Conservation (phyloP, 768 basidiomycete species). For the Solioccasus polychromus region DNA sequence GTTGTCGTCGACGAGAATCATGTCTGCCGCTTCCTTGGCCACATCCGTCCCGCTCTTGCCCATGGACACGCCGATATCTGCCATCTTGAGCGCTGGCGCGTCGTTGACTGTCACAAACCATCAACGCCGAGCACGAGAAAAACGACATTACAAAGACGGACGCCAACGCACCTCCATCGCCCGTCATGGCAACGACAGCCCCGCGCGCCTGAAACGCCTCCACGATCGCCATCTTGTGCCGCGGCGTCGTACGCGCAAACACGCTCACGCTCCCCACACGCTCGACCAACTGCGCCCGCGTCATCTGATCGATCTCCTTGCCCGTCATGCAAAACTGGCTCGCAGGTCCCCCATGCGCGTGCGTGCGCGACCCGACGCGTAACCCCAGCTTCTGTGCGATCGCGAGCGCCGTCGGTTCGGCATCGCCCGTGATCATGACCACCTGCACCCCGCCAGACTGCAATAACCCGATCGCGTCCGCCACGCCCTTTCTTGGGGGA, state of each 20-base stretch:
- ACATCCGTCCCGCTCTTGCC: constrained; percentile 98
- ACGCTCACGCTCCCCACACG: constrained; percentile 79
- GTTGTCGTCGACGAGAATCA: constrained; percentile 96
- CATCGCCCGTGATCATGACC: constrained; percentile 98
- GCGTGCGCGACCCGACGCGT: constrained; percentile 49
- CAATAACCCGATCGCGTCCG: constrained; percentile 77
- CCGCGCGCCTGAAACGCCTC: constrained; percentile 90
- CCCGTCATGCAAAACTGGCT: constrained; percentile 66
- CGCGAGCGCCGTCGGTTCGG: constrained; percentile 84
- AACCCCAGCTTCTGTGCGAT: constrained; percentile 87
- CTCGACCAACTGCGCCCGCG: constrained; percentile 75
- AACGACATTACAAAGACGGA: constrained; percentile 10
- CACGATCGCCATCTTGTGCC: constrained; percentile 97
- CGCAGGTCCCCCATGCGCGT: constrained; percentile 26
- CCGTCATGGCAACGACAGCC: constrained; percentile 94
- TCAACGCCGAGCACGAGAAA: too few species aligned
- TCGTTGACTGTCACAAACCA: constrained; percentile 91
- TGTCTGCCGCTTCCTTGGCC: constrained; percentile 96
- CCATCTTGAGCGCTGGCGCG: constrained; percentile 95
- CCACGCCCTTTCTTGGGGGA: constrained; percentile 92
- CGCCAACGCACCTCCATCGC: constrained; percentile 78
- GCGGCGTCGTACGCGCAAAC: constrained; percentile 93
- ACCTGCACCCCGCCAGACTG: constrained; percentile 89
- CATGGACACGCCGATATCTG: constrained; percentile 97
- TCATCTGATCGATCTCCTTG: constrained; percentile 82